Conservation (phyloP, 2,329 filamentous ascomycete genomes). For the Colletotrichum orbiculare region DNA sequence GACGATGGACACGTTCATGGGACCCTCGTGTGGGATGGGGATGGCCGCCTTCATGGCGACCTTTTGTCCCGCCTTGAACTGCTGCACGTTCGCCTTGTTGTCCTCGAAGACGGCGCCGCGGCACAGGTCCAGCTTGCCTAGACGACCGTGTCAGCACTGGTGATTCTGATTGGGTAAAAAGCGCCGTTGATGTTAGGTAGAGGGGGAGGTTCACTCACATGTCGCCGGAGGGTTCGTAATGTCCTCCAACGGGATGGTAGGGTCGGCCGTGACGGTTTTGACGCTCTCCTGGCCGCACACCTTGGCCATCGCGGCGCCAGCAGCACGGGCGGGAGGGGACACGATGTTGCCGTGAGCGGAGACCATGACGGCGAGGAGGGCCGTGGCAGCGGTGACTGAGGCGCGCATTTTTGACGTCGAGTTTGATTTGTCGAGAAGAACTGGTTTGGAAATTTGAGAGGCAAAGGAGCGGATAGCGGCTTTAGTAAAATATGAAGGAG, state of each 20-base stretch:
- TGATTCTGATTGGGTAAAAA: background rate
- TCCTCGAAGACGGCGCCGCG: constrained; percentile 59
- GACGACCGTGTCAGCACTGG: background rate
- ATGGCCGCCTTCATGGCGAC: constrained; percentile 54
- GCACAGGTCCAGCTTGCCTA: constrained; percentile 54
- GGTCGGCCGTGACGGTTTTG: constrained; percentile 47
- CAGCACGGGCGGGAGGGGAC: constrained; percentile 52
- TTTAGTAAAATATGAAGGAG: constrained; percentile 4
- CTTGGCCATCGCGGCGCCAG: constrained; percentile 55
- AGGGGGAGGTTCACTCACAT: constrained; percentile 41
- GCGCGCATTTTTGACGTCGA: constrained; percentile 31
- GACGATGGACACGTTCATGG: constrained; percentile 68
- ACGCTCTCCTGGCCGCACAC: constrained; percentile 56
- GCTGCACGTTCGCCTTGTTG: constrained; percentile 55
- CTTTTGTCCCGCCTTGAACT: constrained; percentile 54
- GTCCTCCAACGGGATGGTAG: constrained; percentile 49
- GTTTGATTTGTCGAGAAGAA: background rate
- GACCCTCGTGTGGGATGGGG: constrained; percentile 57
- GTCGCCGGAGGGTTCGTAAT: constrained; percentile 39
- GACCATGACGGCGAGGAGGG: constrained; percentile 40
- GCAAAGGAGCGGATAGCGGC: constrained; percentile 1
- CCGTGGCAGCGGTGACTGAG: constrained; percentile 32
- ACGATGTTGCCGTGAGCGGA: constrained; percentile 58
- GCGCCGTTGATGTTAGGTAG: background rate
- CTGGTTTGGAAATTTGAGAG: background rate